Evolutionary conservation across 1,139 yeast genomes (phyloP).

Genomic region (Nakaseomyces bracarensis): DNA sequence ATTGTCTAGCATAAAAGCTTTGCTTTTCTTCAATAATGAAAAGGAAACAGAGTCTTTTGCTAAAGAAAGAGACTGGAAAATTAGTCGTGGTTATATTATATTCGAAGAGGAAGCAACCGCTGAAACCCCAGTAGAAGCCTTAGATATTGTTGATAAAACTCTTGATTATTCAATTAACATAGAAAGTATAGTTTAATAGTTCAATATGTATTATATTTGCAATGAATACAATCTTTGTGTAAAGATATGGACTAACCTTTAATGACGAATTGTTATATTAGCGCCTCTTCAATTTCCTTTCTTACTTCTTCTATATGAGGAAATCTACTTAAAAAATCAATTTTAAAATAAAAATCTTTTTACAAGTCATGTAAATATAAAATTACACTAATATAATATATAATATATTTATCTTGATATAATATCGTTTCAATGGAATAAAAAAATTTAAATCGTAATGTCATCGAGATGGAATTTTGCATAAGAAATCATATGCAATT

Average conservation of each 20-base stretch:
- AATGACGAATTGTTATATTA: too few species aligned
- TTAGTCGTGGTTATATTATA: constrained; percentile 49
- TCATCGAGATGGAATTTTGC: constrained; percentile 2
- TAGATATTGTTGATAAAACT: constrained; percentile 24
- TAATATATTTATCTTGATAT: constrained; percentile 4
- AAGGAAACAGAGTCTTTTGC: constrained; percentile 58
- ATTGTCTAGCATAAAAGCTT: constrained; percentile 69
- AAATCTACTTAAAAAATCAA: too few species aligned
- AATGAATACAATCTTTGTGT: too few species aligned
- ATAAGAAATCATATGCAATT: not conserved
- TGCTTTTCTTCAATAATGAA: constrained; percentile 67
- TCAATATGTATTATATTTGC: not conserved
- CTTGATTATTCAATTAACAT: constrained; percentile 29
- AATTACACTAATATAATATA: constrained; percentile 4
- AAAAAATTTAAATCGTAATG: constrained; percentile 4
- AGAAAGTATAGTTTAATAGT: constrained; percentile 28
- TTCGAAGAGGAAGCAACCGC: constrained; percentile 38
- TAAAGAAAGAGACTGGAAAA: constrained; percentile 53
- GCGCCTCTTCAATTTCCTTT: too few species aligned
- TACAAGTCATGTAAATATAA: constrained; percentile 4
- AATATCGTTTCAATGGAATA: constrained; percentile 5
- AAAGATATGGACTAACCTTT: too few species aligned
- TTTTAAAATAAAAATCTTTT: too few species aligned
- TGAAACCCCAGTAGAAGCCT: constrained; percentile 12
- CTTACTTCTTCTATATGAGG: too few species aligned